These are phyloP conservation scores for Chimonanthus salicifolius DNA, from an alignment of 164 flowering plant species.

Conservation along the genomic window DNA sequence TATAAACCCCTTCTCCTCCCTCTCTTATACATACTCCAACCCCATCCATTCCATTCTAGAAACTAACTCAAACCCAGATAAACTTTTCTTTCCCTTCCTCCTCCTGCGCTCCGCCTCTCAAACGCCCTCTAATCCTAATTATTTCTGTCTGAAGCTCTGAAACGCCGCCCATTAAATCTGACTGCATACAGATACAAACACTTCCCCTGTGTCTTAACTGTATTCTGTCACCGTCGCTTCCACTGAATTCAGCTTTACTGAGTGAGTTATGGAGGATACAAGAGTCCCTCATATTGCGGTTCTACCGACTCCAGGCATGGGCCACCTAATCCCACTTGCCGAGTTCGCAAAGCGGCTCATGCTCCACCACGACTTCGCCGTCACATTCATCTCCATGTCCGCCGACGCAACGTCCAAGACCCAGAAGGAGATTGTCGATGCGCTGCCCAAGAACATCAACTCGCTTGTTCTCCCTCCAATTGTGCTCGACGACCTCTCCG, in stretches of 20 bases:
- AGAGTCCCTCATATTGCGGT: constrained; percentile 17
- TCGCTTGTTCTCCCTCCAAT: constrained; percentile 27
- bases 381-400: constrained; percentile 31
- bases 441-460: constrained; percentile 24
- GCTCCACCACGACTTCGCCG: constrained; percentile 14
- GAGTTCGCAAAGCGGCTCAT: constrained; percentile 37
- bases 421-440: constrained; percentile 13
- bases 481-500: constrained; percentile 20
- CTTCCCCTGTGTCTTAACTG: background rate
- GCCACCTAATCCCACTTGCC: constrained; percentile 43
- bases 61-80: too few species aligned
- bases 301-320: constrained; percentile 39
- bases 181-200: background rate
- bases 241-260: too few species aligned
- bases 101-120: background rate
- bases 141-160: background rate
- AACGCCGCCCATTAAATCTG: background rate
- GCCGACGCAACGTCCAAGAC: constrained; percentile 18
- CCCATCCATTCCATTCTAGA: too few species aligned
- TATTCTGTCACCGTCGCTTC: too few species aligned
- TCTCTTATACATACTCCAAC: too few species aligned
- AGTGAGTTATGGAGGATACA: constrained; percentile 11
- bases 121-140: background rate
- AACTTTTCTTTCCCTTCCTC: too few species aligned
- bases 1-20: too few species aligned